Evolutionary conservation across 257 asterid species (phyloP).

Genomic region (Solanum tarijense): DNA sequence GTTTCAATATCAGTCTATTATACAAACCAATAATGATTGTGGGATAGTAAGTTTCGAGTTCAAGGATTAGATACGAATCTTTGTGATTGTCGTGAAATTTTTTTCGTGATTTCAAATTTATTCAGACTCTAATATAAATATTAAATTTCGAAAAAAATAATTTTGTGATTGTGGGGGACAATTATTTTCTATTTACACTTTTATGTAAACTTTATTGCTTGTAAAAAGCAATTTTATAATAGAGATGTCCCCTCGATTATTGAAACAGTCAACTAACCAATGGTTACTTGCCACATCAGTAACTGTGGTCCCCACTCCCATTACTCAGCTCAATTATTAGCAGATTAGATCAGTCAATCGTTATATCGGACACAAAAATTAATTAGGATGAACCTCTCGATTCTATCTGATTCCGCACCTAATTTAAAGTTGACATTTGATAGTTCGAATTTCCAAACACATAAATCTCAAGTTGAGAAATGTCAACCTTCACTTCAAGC

Average conservation of each 20-base stretch:
- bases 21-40: background rate
- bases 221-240: constrained; percentile 4
- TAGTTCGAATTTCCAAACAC: no score
- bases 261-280: constrained; percentile 29
- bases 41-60: background rate
- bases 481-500: background rate
- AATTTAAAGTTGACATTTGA: no score
- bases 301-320: background rate
- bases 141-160: no score
- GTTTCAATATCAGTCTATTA: background rate
- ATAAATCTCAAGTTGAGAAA: background rate
- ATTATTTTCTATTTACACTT: background rate
- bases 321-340: background rate
- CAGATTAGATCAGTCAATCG: background rate
- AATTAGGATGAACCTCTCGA: background rate
- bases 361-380: background rate
- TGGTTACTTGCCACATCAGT: constrained; percentile 10
- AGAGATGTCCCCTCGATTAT: constrained; percentile 29
- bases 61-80: background rate
- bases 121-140: no score
- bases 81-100: background rate
- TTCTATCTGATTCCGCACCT: no score
- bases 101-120: no score
- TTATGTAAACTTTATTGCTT: background rate
- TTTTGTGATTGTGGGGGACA: background rate